Conservation (phyloP, 768 basidiomycete species). For the Boletus subparvulus region DNA sequence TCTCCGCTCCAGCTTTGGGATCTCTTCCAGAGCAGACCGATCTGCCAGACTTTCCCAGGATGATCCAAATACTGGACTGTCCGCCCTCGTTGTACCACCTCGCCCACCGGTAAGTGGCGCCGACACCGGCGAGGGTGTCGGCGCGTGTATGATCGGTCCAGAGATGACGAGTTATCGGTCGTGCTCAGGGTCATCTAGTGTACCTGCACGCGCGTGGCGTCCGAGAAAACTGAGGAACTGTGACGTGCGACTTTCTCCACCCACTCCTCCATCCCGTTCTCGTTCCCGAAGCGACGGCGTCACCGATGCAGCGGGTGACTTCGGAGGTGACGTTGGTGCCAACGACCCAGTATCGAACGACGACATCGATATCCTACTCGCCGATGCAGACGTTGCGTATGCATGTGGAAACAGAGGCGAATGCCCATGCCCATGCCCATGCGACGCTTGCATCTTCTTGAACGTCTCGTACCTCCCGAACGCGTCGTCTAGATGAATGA, state of each 20-base stretch:
- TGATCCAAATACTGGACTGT: conserved; percentile 62
- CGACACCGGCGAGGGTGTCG: conserved; percentile 18
- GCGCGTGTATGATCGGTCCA: conserved; percentile 54
- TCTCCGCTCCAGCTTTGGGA: conserved; percentile 75
- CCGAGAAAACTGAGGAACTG: conserved; percentile 64
- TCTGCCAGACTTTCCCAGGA: conserved; percentile 95
- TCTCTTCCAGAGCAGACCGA: conserved; percentile 74
- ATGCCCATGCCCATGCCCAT: not conserved
- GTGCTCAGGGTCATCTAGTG: conserved; percentile 45
- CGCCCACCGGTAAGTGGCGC: not conserved
- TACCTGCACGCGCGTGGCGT: conserved; percentile 42
- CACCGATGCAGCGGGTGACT: conserved; percentile 34
- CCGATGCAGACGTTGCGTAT: not conserved
- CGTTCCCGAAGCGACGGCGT: conserved; percentile 26
- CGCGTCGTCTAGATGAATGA: conserved; percentile 66
- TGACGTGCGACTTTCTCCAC: conserved; percentile 41
- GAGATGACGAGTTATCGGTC: conserved; percentile 61
- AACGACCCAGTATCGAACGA: conserved; percentile 48
- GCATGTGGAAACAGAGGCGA: conserved; percentile 5
- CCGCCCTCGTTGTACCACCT: conserved; percentile 37
- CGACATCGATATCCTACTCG: conserved; percentile 60
- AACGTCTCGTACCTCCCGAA: conserved; percentile 90
- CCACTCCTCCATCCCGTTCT: conserved; percentile 23
- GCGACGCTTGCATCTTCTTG: conserved; percentile 48
- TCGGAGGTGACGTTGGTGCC: conserved; percentile 40